These are phyloP conservation scores for Rhodomyrtus psidioides DNA, from an alignment of 441 rosid genomes.

Conservation along the genomic window DNA sequence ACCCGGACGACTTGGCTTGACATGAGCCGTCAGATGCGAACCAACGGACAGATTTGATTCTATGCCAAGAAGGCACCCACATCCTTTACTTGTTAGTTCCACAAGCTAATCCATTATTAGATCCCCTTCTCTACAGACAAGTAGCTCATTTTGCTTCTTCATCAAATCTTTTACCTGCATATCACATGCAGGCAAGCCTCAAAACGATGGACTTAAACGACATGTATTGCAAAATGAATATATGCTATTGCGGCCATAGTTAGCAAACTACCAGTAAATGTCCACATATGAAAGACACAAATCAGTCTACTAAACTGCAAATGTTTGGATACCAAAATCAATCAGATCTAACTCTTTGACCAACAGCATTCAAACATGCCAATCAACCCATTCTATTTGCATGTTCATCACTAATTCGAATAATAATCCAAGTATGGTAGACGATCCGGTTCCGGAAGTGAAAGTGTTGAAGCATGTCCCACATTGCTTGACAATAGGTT, in stretches of 20 bases:
- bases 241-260: background rate
- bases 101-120: conserved; percentile 87
- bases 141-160: conserved; percentile 91
- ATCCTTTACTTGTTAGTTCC: conserved; percentile 87
- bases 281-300: background rate
- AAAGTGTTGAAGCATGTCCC: too few relatives aligned
- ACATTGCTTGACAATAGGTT: too few relatives aligned
- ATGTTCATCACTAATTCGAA: background rate
- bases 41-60: conserved; percentile 3
- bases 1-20: too few relatives aligned
- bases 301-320: background rate
- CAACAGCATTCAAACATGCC: background rate
- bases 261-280: background rate
- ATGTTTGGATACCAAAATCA: background rate
- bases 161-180: conserved; percentile 81
- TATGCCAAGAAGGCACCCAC: conserved; percentile 80
- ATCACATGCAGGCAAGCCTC: background rate
- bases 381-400: background rate
- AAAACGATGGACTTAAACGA: background rate
- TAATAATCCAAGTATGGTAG: background rate
- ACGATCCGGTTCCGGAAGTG: too few relatives aligned
- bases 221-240: background rate
- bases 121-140: conserved; percentile 78
- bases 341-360: background rate
- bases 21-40: too few relatives aligned